Evolutionary conservation across 176 grass and related monocot species (phyloP).

Genomic region (Musa schizocarpa): DNA sequence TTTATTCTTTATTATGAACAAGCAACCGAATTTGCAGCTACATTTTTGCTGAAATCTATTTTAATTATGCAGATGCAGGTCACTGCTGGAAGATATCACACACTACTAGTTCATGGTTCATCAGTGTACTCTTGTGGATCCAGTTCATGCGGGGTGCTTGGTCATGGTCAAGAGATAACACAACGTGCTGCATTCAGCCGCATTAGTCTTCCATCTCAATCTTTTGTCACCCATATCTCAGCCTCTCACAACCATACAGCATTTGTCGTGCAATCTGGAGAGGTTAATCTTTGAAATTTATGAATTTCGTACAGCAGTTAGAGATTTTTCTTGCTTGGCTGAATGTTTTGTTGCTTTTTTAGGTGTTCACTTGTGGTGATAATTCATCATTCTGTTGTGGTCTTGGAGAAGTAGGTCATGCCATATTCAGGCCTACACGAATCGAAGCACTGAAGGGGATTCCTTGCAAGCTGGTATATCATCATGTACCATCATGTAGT

Average conservation of each 20-base stretch:
- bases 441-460: slow-evolving; percentile 61
- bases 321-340: not conserved
- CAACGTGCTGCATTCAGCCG: slow-evolving; percentile 67
- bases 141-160: slow-evolving; percentile 94
- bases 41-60: slow-evolving; percentile 24
- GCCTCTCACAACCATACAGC: slow-evolving; percentile 91
- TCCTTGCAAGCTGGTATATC: slow-evolving; percentile 74
- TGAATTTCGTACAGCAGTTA: not conserved
- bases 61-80: slow-evolving; percentile 87
- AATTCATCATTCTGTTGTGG: slow-evolving; percentile 98
- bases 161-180: slow-evolving; percentile 91
- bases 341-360: slow-evolving; percentile 8
- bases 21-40: not conserved
- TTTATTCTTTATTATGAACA: not conserved
- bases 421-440: slow-evolving; percentile 84
- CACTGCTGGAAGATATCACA: slow-evolving; percentile 94
- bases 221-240: slow-evolving; percentile 70
- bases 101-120: slow-evolving; percentile 80
- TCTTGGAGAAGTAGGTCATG: slow-evolving; percentile 68
- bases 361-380: slow-evolving; percentile 98
- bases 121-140: slow-evolving; percentile 97
- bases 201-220: slow-evolving; percentile 73
- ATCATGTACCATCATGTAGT: not conserved
- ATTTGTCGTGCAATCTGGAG: slow-evolving; percentile 78
- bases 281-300: slow-evolving; percentile 38